Evolutionary conservation across 441 rosid species (phyloP).

Genomic region (Rhodomyrtus psidioides): DNA sequence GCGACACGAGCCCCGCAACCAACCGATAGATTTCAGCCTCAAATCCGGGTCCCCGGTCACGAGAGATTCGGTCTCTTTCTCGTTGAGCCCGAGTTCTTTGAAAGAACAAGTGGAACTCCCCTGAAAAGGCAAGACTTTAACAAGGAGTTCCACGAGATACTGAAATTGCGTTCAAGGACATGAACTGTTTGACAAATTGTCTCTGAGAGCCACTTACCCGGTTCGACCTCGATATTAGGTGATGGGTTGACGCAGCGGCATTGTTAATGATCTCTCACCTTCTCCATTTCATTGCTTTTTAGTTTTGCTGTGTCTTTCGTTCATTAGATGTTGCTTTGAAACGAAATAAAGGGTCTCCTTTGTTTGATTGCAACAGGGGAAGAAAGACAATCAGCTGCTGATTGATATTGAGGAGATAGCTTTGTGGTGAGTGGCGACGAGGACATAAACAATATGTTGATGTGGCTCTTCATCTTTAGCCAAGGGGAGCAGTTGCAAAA

Average conservation of each 20-base stretch:
- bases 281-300: no score
- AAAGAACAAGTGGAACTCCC: slow-evolving; percentile 25
- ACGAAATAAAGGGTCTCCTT: no score
- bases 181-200: background rate
- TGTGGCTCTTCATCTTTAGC: no score
- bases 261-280: no score
- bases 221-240: background rate
- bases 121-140: slow-evolving; percentile 27
- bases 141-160: background rate
- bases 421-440: no score
- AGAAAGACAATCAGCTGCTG: no score
- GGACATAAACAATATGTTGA: no score
- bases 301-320: no score
- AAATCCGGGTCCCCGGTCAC: slow-evolving; percentile 35
- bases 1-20: slow-evolving; percentile 24
- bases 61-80: slow-evolving; percentile 27
- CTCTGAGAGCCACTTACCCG: slow-evolving; percentile 21
- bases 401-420: no score
- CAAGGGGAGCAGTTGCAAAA: no score
- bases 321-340: no score
- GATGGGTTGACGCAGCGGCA: background rate
- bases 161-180: background rate
- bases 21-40: slow-evolving; percentile 16
- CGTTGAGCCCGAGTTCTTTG: slow-evolving; percentile 35
- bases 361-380: no score